Conservation (phyloP, 192 early-diverging fungal genomes). For the Jimgerdemannia flammicorona region DNA sequence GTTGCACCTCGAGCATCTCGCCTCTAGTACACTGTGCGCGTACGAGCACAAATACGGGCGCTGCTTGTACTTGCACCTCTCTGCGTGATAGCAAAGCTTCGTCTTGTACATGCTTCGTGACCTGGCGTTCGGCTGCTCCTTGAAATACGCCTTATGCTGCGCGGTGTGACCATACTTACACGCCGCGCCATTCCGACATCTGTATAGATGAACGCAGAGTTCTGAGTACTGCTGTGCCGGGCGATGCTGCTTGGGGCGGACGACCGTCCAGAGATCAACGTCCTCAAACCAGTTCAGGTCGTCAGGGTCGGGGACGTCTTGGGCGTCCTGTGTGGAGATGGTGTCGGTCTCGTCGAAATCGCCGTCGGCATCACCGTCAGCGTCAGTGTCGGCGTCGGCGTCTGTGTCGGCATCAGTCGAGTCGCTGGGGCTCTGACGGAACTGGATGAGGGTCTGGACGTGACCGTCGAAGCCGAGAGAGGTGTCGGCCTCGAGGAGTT, state of each 20-base stretch:
- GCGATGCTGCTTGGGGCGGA: not conserved
- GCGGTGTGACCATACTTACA: not conserved
- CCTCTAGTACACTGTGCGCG: not conserved
- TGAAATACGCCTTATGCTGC: not conserved
- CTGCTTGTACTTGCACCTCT: not conserved
- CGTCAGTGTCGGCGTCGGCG: not conserved
- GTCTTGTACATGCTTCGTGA: not conserved
- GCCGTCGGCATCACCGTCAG: not conserved
- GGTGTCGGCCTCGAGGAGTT: not conserved
- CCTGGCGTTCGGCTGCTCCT: not conserved
- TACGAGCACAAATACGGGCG: not conserved
- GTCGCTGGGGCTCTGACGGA: not conserved
- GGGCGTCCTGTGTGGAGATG: not conserved
- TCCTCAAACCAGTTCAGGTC: not conserved
- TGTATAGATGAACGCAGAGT: not conserved
- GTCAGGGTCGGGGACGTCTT: not conserved
- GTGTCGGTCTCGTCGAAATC: not conserved
- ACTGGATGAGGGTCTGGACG: not conserved
- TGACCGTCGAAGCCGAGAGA: not conserved
- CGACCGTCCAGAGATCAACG: not conserved
- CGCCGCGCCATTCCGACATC: not conserved
- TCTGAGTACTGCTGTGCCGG: not conserved
- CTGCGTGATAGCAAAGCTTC: not conserved
- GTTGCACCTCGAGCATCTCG: not conserved
- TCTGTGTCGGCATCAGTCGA: not conserved